These are phyloP conservation scores for Discostella pseudostelligera DNA, from an alignment of 108 stramenopile genomes.

Conservation along the genomic window DNA sequence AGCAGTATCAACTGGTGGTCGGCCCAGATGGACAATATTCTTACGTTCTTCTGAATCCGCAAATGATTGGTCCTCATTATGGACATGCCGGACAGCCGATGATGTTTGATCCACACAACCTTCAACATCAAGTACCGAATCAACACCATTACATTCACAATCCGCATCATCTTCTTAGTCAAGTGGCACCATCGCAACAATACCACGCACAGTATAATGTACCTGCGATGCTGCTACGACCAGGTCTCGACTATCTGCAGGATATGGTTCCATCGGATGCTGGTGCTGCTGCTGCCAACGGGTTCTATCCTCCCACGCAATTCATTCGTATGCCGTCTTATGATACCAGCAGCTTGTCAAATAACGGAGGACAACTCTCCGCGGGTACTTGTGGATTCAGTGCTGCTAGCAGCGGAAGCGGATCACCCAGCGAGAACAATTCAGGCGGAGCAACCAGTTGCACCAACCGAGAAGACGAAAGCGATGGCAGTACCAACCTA, in stretches of 20 bases:
- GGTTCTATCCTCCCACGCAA: conserved; percentile 28
- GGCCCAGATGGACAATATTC: conserved; percentile 79
- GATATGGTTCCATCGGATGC: conserved; percentile 1
- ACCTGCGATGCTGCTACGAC: conserved; percentile 19
- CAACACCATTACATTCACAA: conserved; percentile 29
- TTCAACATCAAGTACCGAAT: conserved; percentile 46
- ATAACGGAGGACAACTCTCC: conserved; percentile 28
- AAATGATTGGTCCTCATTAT: conserved; percentile 25
- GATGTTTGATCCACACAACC: conserved; percentile 41
- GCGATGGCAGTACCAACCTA: conserved; percentile 41
- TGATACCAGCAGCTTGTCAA: conserved; percentile 43
- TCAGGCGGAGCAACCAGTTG: background rate
- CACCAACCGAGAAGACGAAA: conserved; percentile 28
- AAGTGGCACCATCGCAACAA: conserved; percentile 23
- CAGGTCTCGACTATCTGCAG: background rate
- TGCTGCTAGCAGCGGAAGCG: conserved; percentile 21
- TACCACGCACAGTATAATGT: conserved; percentile 38
- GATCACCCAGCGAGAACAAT: conserved; percentile 30
- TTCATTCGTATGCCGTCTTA: conserved; percentile 35
- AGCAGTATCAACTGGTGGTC: conserved; percentile 61
- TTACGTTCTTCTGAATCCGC: conserved; percentile 60
- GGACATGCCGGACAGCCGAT: conserved; percentile 38
- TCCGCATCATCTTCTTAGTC: conserved; percentile 16
- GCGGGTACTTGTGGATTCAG: no score
- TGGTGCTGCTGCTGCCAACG: conserved; percentile 15